Conservation (phyloP, 2,329 filamentous ascomycete species). For the Ophiocordyceps unilateralis region DNA sequence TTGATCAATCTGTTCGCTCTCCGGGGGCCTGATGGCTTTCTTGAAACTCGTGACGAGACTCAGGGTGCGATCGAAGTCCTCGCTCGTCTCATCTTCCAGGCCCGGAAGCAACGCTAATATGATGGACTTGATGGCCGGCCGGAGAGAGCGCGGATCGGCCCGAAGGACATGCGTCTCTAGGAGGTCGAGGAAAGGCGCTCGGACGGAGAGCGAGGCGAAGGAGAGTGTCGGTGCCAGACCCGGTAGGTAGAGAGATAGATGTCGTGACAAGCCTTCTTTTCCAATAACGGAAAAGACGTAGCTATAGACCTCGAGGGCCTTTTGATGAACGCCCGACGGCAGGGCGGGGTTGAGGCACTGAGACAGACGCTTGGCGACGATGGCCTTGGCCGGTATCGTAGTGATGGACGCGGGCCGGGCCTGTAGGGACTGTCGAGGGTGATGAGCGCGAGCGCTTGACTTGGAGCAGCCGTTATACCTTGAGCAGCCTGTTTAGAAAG, state of each 20-base stretch:
- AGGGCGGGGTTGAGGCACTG: constrained; percentile 90
- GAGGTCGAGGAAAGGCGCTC: constrained; percentile 68
- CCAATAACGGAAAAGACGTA: constrained; percentile 81
- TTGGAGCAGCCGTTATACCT: constrained; percentile 33
- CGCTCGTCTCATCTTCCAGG: constrained; percentile 87
- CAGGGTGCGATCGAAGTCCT: constrained; percentile 85
- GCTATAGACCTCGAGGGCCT: constrained; percentile 82
- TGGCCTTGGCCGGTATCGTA: constrained; percentile 62
- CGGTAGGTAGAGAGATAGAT: constrained; percentile 77
- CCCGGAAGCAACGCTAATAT: constrained; percentile 81
- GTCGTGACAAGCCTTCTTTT: constrained; percentile 59
- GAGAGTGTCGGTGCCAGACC: constrained; percentile 79
- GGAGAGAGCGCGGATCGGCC: constrained; percentile 51
- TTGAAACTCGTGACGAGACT: constrained; percentile 66
- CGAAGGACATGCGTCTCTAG: constrained; percentile 66
- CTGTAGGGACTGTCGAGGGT: constrained; percentile 55
- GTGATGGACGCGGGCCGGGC: constrained; percentile 56
- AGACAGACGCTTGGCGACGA: constrained; percentile 76
- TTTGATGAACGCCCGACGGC: constrained; percentile 94
- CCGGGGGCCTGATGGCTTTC: constrained; percentile 38
- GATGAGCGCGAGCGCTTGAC: neutral
- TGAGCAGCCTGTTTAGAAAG: constrained; percentile 77
- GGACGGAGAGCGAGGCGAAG: constrained; percentile 84
- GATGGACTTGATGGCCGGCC: constrained; percentile 79
- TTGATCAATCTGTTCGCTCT: constrained; percentile 30